Conservation (phyloP, 148 eudicot species). For the Tetragonia tetragonoides region DNA sequence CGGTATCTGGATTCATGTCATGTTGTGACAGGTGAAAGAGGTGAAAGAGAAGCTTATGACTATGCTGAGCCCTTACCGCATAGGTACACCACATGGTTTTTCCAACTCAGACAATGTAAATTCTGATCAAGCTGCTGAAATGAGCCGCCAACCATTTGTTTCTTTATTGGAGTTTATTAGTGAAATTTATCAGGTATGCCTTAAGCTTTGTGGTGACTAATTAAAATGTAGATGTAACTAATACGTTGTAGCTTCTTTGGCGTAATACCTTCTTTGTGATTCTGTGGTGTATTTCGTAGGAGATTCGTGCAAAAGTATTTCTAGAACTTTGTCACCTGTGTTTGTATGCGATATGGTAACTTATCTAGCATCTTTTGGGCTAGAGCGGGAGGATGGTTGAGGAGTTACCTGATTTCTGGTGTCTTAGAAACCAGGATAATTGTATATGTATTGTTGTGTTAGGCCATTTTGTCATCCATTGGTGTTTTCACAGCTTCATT, state of each 20-base stretch:
- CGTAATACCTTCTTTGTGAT: no score
- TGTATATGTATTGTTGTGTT: no score
- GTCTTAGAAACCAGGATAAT: no score
- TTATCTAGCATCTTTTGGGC: no score
- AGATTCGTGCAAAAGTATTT: no score
- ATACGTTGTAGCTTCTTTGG: not conserved
- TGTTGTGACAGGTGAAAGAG: constrained; percentile 69
- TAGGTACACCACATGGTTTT: constrained; percentile 56
- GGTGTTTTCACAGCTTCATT: no score
- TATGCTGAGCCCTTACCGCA: constrained; percentile 68
- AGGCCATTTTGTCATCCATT: no score
- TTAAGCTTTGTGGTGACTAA: not conserved
- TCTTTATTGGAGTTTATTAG: constrained; percentile 92
- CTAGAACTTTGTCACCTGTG: no score
- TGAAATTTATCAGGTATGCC: constrained; percentile 86
- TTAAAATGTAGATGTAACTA: not conserved
- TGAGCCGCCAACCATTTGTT: constrained; percentile 61
- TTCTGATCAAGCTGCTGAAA: constrained; percentile 50
- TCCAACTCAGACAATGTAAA: constrained; percentile 39
- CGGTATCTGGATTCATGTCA: constrained; percentile 6
- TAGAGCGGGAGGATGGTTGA: no score
- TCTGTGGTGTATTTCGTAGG: no score
- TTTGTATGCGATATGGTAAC: no score
- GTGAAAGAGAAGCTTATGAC: constrained; percentile 86
- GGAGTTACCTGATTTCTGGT: no score